These are phyloP conservation scores for Harringtonia aguacate DNA, from an alignment of 2,329 filamentous ascomycete species.

Conservation along the genomic window DNA sequence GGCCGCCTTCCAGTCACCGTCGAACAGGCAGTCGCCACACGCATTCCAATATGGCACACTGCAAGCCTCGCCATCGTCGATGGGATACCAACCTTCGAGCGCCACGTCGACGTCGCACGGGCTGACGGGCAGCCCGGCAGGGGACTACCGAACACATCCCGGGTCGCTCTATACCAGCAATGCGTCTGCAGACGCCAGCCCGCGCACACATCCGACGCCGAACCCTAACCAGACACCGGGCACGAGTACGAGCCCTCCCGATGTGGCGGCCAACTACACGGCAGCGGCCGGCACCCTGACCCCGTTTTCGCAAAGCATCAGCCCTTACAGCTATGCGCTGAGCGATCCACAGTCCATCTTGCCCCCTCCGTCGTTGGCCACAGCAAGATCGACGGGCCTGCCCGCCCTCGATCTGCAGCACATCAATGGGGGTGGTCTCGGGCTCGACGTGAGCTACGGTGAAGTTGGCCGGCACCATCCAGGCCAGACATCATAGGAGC, in stretches of 20 bases:
- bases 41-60: constrained; percentile 7
- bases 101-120: constrained; percentile 6
- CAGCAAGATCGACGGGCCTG: constrained; percentile 2
- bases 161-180: constrained; percentile 7
- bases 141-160: constrained; percentile 8
- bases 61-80: constrained; percentile 9
- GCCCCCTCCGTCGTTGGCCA: not conserved
- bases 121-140: constrained; percentile 5
- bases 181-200: constrained; percentile 8
- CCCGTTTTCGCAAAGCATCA: constrained; percentile 6
- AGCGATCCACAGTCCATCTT: constrained; percentile 5
- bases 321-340: constrained; percentile 8
- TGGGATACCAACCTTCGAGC: constrained; percentile 9
- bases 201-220: constrained; percentile 10
- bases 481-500: constrained; percentile 2
- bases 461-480: constrained; percentile 6
- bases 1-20: constrained; percentile 9
- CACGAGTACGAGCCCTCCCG: constrained; percentile 8
- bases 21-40: constrained; percentile 8
- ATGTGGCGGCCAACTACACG: constrained; percentile 9
- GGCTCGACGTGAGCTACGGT: constrained; percentile 6
- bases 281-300: constrained; percentile 3
- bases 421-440: constrained; percentile 5
- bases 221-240: constrained; percentile 8
- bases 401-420: constrained; percentile 6